These are phyloP conservation scores for Telfairia occidentalis DNA, from an alignment of 331 rosid genomes.

Conservation along the genomic window DNA sequence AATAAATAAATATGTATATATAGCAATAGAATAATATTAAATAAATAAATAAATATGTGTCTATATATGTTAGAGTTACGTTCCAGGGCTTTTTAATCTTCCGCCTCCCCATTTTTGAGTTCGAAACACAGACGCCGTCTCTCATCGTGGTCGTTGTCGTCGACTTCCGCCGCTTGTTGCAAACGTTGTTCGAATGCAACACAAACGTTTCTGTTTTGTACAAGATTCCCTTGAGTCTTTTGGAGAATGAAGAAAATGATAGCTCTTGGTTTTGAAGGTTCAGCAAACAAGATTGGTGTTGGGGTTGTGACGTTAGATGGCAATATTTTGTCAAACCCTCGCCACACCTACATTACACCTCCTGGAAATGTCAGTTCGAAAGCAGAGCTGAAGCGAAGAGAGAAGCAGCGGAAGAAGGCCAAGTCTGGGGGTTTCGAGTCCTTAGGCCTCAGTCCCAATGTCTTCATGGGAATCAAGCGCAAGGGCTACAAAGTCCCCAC, in stretches of 20 bases:
- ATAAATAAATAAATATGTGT: no score
- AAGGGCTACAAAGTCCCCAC: conserved; percentile 90
- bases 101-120: no score
- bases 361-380: conserved; percentile 49
- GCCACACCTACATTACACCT: conserved; percentile 83
- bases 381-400: conserved; percentile 32
- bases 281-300: conserved; percentile 88
- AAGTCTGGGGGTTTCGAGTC: conserved; percentile 86
- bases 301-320: conserved; percentile 81
- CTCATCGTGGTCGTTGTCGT: no score
- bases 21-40: no score
- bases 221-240: not conserved
- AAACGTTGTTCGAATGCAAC: no score
- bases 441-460: conserved; percentile 49
- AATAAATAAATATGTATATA: no score
- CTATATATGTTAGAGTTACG: no score
- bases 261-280: conserved; percentile 88
- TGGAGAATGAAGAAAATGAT: conserved; percentile 59
- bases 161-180: no score
- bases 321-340: conserved; percentile 79
- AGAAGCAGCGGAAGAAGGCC: conserved; percentile 48
- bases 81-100: no score
- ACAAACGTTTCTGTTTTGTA: not conserved
- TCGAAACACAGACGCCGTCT: no score
- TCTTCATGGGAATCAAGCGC: conserved; percentile 54